These are phyloP conservation scores for Fusarium paranaense DNA, from an alignment of 2,329 filamentous ascomycete species.

Conservation along the genomic window DNA sequence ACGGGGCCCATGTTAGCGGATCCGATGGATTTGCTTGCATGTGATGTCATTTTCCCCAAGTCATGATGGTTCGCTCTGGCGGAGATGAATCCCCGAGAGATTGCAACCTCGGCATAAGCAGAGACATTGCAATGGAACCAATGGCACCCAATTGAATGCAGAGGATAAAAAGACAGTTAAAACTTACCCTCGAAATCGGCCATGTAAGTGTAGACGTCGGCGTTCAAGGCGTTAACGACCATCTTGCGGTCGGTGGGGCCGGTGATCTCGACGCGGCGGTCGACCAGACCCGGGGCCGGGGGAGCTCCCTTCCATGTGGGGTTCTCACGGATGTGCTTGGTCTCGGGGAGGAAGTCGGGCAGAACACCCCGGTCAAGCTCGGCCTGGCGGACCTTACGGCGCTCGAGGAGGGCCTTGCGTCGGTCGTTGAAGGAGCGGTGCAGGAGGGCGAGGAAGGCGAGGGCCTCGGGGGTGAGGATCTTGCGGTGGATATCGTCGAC, in stretches of 20 bases:
- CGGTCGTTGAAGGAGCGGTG: constrained; percentile 94
- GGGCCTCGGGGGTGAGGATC: constrained; percentile 90
- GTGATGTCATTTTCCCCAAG: constrained; percentile 15
- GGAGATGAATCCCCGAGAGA: not conserved
- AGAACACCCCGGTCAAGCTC: constrained; percentile 91
- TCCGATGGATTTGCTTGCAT: not conserved
- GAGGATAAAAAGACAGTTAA: not conserved
- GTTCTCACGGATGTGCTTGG: constrained; percentile 93
- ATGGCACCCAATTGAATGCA: not conserved
- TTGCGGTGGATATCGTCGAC: constrained; percentile 85
- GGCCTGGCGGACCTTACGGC: constrained; percentile 86
- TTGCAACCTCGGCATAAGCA: not conserved
- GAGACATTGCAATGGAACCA: not conserved
- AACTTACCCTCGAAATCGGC: constrained; percentile 93
- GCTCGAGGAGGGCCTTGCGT: constrained; percentile 88
- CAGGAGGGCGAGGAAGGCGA: constrained; percentile 91
- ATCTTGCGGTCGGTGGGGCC: constrained; percentile 98
- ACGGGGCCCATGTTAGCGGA: constrained; percentile 22
- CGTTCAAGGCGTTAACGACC: constrained; percentile 97
- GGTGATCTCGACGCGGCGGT: constrained; percentile 96
- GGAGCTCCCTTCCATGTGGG: constrained; percentile 92
- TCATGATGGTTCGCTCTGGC: not conserved
- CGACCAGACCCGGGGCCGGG: constrained; percentile 90
- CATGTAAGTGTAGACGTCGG: constrained; percentile 99
- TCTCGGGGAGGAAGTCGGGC: constrained; percentile 96